phyloP scores from a whole-genome alignment of 1,139 yeast species.

The Debaryomycetaceae sp. region DNA sequence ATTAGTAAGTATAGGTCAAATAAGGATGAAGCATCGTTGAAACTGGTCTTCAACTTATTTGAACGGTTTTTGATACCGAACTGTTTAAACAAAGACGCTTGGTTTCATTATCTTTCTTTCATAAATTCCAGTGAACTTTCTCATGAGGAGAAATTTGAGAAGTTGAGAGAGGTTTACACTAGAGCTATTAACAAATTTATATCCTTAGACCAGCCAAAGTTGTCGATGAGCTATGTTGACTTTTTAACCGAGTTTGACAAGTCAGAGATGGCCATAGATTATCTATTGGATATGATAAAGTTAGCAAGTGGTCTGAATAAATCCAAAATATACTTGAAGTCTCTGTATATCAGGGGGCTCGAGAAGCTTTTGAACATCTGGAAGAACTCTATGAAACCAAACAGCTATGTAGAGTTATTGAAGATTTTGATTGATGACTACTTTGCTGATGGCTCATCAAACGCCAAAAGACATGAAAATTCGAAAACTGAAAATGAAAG shows the following conservation, averaged over 20 bases:
- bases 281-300: constrained; percentile 24
- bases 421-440: constrained; percentile 16
- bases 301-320: constrained; percentile 21
- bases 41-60: constrained; percentile 35
- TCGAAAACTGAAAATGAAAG: background rate
- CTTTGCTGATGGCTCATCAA: constrained; percentile 14
- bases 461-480: constrained; percentile 1
- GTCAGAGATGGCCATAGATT: constrained; percentile 23
- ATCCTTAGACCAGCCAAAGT: constrained; percentile 34
- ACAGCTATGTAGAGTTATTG: constrained; percentile 8
- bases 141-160: constrained; percentile 17
- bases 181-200: constrained; percentile 44
- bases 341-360: constrained; percentile 20
- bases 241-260: constrained; percentile 23
- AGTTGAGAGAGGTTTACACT: constrained; percentile 30
- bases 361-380: constrained; percentile 18
- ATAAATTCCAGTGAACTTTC: constrained; percentile 12
- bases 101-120: constrained; percentile 58
- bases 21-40: constrained; percentile 4
- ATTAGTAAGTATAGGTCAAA: constrained; percentile 13
- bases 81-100: constrained; percentile 46
- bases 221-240: constrained; percentile 42
- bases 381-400: constrained; percentile 7
- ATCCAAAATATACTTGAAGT: constrained; percentile 16
- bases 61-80: constrained; percentile 62